Percentiles rank a stretch among this genome's conserved stretches.
Evolutionary conservation across 306 rosid species (phyloP).

Genomic region (Aeschynomene evenia): DNA sequence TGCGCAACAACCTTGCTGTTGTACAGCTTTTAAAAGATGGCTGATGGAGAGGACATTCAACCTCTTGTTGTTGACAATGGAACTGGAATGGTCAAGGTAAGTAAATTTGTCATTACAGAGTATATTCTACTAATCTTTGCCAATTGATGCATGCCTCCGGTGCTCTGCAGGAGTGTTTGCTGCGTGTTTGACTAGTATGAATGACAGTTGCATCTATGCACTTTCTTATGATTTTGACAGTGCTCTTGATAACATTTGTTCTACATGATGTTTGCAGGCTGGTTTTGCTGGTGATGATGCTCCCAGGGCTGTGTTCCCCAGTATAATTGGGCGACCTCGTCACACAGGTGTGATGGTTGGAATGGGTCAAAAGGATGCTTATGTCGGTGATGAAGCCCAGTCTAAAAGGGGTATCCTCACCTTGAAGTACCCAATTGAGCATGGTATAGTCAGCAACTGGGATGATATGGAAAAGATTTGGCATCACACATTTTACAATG

Average conservation of each 20-base stretch:
- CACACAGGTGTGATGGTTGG: constrained; percentile 73
- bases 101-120: constrained; percentile 2
- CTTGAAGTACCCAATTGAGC: constrained; percentile 70
- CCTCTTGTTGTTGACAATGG: constrained; percentile 71
- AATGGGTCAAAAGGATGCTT: constrained; percentile 75
- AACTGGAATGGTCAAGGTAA: constrained; percentile 71
- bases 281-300: constrained; percentile 75
- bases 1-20: neutral
- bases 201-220: neutral
- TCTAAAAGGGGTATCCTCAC: constrained; percentile 68
- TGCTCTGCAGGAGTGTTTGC: neutral
- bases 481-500: constrained; percentile 71
- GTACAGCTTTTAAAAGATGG: constrained; percentile 43
- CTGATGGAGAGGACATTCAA: constrained; percentile 64
- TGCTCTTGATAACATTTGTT: neutral
- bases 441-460: constrained; percentile 78
- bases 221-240: neutral
- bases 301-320: constrained; percentile 67
- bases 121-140: neutral
- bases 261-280: constrained; percentile 42
- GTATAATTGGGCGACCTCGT: constrained; percentile 66
- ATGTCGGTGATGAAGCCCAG: constrained; percentile 72
- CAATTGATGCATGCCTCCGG: neutral
- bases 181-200: neutral
- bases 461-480: constrained; percentile 78